Evolutionary conservation across 371 early-diverging fungal genomes (phyloP).

Genomic region (Syncephalastrum racemosum): DNA sequence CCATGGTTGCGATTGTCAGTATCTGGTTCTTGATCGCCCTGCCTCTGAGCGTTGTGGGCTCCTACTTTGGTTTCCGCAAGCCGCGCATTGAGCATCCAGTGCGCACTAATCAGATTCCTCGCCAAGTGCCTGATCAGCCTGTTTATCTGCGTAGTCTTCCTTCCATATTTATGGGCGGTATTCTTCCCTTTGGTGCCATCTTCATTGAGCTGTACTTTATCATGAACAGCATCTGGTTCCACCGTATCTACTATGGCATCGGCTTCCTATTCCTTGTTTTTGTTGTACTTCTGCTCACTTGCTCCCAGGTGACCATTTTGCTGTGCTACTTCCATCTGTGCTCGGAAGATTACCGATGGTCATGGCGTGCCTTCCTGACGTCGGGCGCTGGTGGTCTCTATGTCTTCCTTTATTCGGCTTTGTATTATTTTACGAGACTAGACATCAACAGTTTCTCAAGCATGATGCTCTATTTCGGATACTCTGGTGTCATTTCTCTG

Average conservation of each 20-base stretch:
- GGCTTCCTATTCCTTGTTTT: conserved; percentile 84
- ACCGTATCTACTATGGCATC: conserved; percentile 89
- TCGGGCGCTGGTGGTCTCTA: conserved; percentile 87
- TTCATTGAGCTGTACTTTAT: conserved; percentile 90
- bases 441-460: conserved; percentile 74
- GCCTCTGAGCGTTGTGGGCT: conserved; percentile 88
- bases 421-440: conserved; percentile 78
- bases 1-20: conserved; percentile 80
- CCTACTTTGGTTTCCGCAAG: conserved; percentile 91
- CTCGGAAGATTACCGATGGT: conserved; percentile 94
- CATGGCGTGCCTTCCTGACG: conserved; percentile 92
- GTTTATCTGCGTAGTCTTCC: conserved; percentile 70
- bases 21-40: conserved; percentile 89
- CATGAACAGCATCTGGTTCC: conserved; percentile 91
- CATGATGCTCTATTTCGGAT: conserved; percentile 91
- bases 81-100: conserved; percentile 86
- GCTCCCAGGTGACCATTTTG: conserved; percentile 81
- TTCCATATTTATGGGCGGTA: conserved; percentile 81
- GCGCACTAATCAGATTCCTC: conserved; percentile 90
- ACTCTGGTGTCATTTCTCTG: conserved; percentile 74
- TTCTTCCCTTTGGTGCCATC: conserved; percentile 88
- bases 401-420: conserved; percentile 80
- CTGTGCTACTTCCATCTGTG: conserved; percentile 91
- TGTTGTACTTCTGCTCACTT: conserved; percentile 78
- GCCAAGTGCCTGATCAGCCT: conserved; percentile 86